phyloP scores from a whole-genome alignment of 2,329 filamentous ascomycete genomes.

The Microdochium trichocladiopsis region DNA sequence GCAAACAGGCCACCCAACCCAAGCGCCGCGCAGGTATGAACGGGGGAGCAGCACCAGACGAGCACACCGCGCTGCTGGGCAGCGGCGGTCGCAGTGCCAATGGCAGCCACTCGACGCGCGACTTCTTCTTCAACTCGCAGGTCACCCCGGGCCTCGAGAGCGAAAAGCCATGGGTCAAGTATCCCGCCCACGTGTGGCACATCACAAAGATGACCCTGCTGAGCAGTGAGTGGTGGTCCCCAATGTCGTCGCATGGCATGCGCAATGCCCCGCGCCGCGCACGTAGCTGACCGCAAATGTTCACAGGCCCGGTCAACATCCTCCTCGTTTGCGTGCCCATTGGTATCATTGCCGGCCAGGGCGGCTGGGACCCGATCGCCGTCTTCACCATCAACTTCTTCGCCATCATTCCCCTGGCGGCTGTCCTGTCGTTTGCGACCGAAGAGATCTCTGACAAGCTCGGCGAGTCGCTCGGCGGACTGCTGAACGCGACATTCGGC shows the following conservation, averaged over 20 bases:
- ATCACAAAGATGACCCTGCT: conserved; percentile 49
- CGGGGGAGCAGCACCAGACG: conserved; percentile 13
- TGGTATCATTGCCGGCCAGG: conserved; percentile 59
- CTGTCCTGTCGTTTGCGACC: conserved; percentile 69
- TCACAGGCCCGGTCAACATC: conserved; percentile 56
- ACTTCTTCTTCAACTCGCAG: conserved; percentile 42
- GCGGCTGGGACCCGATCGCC: conserved; percentile 56
- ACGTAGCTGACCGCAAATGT: conserved; percentile 6
- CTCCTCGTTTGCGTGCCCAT: conserved; percentile 68
- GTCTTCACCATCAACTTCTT: conserved; percentile 76
- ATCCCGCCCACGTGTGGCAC: conserved; percentile 44
- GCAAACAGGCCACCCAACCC: conserved; percentile 12
- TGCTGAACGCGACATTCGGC: conserved; percentile 72
- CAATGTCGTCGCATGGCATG: background rate
- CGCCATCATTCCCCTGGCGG: conserved; percentile 69
- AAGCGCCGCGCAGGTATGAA: conserved; percentile 10
- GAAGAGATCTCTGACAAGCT: conserved; percentile 68
- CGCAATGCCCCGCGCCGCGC: background rate
- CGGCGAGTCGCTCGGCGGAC: conserved; percentile 66
- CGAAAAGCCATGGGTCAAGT: conserved; percentile 35
- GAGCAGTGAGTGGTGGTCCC: conserved; percentile 41
- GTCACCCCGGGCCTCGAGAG: conserved; percentile 46
- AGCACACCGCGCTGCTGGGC: conserved; percentile 17
- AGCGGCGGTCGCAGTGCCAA: conserved; percentile 14
- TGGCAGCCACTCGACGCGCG: conserved; percentile 15